Conservation (phyloP, 2,329 filamentous ascomycete species). For the Setomelanomma holmii region DNA sequence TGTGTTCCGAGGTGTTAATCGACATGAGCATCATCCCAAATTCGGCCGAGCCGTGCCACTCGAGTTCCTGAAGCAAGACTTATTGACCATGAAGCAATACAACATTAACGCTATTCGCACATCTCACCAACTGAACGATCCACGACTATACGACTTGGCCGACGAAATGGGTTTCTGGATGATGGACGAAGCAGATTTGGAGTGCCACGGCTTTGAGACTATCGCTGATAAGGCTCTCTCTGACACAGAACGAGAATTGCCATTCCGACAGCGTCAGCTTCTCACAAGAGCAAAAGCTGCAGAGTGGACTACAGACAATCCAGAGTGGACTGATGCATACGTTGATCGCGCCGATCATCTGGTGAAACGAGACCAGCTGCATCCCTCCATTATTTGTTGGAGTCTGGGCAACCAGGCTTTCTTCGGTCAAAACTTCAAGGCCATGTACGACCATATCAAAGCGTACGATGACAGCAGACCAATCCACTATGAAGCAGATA, state of each 20-base stretch:
- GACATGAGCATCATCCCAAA: conserved; percentile 73
- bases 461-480: conserved; percentile 64
- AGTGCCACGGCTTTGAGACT: conserved; percentile 55
- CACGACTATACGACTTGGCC: conserved; percentile 64
- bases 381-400: conserved; percentile 75
- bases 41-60: conserved; percentile 69
- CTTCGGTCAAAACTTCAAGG: conserved; percentile 71
- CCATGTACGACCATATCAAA: conserved; percentile 71
- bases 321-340: conserved; percentile 68
- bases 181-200: conserved; percentile 62
- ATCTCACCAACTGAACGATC: conserved; percentile 72
- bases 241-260: conserved; percentile 49
- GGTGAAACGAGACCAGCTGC: conserved; percentile 73
- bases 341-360: conserved; percentile 71
- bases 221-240: conserved; percentile 41
- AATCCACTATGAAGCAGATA: conserved; percentile 73
- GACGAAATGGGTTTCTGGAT: conserved; percentile 74
- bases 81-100: conserved; percentile 72
- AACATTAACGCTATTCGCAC: conserved; percentile 75
- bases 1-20: conserved; percentile 69
- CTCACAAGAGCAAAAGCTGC: conserved; percentile 63
- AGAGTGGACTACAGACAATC: conserved; percentile 67
- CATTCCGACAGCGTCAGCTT: conserved; percentile 67
- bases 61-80: conserved; percentile 67
- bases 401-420: conserved; percentile 77